Conservation (phyloP, 2,329 filamentous ascomycete genomes). For the Pyricularia pennisetigena region DNA sequence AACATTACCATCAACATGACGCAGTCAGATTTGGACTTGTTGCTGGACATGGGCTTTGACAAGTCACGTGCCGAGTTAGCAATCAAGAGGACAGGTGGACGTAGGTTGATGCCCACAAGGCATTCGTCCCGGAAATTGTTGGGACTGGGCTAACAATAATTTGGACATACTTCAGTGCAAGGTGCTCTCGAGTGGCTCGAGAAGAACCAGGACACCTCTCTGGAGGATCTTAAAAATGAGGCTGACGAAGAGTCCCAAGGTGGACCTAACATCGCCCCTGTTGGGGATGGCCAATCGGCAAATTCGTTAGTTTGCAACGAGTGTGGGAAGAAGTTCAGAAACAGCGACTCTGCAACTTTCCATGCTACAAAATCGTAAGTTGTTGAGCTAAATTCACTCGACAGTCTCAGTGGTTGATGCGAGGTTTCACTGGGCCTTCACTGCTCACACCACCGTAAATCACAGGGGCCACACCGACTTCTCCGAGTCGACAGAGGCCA, state of each 20-base stretch:
- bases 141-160: slow-evolving; percentile 10
- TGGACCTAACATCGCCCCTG: slow-evolving; percentile 40
- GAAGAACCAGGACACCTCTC: slow-evolving; percentile 74
- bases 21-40: slow-evolving; percentile 47
- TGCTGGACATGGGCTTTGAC: slow-evolving; percentile 74
- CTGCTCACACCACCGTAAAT: not conserved
- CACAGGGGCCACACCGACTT: slow-evolving; percentile 77
- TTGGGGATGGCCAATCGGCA: slow-evolving; percentile 61
- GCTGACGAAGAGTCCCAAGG: slow-evolving; percentile 35
- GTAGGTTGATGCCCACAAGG: slow-evolving; percentile 37
- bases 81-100: slow-evolving; percentile 69
- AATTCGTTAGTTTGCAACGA: slow-evolving; percentile 88
- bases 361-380: slow-evolving; percentile 77
- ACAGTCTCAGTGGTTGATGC: not conserved
- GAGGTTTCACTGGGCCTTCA: not conserved
- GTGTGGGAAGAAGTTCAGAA: slow-evolving; percentile 84
- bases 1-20: slow-evolving; percentile 31
- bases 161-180: slow-evolving; percentile 51
- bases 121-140: not conserved
- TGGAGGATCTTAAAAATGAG: slow-evolving; percentile 63
- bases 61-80: slow-evolving; percentile 73
- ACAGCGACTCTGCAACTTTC: slow-evolving; percentile 72
- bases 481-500: slow-evolving; percentile 83
- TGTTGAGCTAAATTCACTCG: not conserved
- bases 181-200: slow-evolving; percentile 93